Evolutionary conservation across 2,329 filamentous ascomycete species (phyloP).

Genomic region (Colletotrichum gloeosporioides): DNA sequence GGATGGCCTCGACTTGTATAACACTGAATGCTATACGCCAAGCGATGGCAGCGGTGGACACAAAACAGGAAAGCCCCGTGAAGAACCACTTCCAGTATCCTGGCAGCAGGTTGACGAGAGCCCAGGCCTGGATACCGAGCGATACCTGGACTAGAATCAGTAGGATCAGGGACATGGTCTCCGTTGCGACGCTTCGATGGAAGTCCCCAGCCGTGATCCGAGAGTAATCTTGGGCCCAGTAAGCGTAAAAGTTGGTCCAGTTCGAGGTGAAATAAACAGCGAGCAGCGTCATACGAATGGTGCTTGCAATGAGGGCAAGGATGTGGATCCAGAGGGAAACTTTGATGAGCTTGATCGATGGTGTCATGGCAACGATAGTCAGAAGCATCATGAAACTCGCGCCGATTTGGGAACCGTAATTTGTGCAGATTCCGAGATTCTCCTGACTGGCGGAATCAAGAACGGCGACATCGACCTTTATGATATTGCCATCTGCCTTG

Average conservation of each 20-base stretch:
- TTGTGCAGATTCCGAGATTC: conserved; percentile 53
- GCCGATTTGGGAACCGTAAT: conserved; percentile 75
- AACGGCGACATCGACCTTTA: conserved; percentile 34
- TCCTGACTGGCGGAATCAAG: conserved; percentile 38
- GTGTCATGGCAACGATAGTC: conserved; percentile 71
- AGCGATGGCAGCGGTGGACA: conserved; percentile 32
- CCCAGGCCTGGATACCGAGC: conserved; percentile 58
- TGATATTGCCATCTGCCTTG: conserved; percentile 31
- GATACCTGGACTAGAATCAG: conserved; percentile 50
- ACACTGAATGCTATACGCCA: conserved; percentile 39
- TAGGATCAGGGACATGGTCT: conserved; percentile 48
- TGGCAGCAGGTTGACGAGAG: conserved; percentile 56
- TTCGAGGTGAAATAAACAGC: conserved; percentile 65
- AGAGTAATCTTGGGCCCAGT: conserved; percentile 60
- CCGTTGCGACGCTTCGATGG: conserved; percentile 41
- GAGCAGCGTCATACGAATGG: conserved; percentile 63
- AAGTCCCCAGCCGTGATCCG: conserved; percentile 46
- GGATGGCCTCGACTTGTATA: conserved; percentile 38
- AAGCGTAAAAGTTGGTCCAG: conserved; percentile 66
- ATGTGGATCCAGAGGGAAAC: conserved; percentile 71
- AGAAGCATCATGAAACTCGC: conserved; percentile 69
- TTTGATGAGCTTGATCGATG: conserved; percentile 66
- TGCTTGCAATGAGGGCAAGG: conserved; percentile 63
- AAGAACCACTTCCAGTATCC: conserved; percentile 34
- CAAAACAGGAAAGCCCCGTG: conserved; percentile 34